Evolutionary conservation across 1,284 basidiomycete genomes (phyloP).

Genomic region (Rugosomyces carneus): DNA sequence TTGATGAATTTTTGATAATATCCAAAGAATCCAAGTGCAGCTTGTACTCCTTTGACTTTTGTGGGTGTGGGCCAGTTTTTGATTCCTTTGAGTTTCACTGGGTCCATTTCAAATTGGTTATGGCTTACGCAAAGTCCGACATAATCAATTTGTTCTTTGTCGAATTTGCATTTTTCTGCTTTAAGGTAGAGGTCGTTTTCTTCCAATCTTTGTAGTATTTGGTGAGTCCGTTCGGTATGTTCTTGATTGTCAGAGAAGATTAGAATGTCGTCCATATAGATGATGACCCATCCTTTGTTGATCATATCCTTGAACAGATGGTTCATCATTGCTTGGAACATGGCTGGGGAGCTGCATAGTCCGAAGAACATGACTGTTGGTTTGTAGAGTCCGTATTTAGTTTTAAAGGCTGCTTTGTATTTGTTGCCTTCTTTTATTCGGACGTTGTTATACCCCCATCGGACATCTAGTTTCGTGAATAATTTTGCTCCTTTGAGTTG

Average conservation of each 20-base stretch:
- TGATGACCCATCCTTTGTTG: background rate
- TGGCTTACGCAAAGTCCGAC: slow-evolving; percentile 23
- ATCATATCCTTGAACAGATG: no score
- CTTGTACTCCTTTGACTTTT: slow-evolving; percentile 16
- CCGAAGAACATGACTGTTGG: no score
- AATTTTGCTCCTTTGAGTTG: background rate
- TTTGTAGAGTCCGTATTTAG: no score
- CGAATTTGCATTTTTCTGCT: slow-evolving; percentile 24
- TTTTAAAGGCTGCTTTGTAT: no score
- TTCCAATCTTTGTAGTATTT: background rate
- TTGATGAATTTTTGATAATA: slow-evolving; percentile 40
- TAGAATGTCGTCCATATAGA: background rate
- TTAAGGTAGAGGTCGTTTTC: background rate
- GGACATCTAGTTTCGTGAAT: background rate
- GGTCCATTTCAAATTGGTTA: slow-evolving; percentile 22
- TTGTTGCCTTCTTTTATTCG: background rate
- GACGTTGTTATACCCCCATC: slow-evolving; percentile 4
- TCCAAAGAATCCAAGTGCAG: slow-evolving; percentile 33
- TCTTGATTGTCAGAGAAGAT: background rate
- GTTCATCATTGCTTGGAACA: no score
- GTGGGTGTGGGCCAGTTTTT: slow-evolving; percentile 24
- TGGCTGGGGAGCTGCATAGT: no score
- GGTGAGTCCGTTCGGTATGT: background rate
- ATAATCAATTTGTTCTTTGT: slow-evolving; percentile 22
- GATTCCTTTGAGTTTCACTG: slow-evolving; percentile 23